A percentile compares a stretch with the other conserved stretches of the same genome.
phyloP scores from a whole-genome alignment of 2,329 filamentous ascomycete species.

The Hypoxylon sp. region DNA sequence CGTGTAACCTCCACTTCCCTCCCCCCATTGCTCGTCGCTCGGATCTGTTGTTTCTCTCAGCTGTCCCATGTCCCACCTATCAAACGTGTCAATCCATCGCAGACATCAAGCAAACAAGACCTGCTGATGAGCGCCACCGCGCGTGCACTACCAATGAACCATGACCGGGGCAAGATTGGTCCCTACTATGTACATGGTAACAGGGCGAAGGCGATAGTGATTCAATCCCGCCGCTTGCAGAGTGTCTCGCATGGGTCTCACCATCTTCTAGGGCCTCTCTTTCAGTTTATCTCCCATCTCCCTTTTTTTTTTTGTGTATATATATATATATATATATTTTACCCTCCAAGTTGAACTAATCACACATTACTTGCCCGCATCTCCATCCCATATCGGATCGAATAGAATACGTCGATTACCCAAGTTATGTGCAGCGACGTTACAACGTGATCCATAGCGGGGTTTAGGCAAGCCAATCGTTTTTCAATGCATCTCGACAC shows the following conservation, averaged over 20 bases:
- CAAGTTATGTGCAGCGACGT: constrained; percentile 8
- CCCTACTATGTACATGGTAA: not conserved
- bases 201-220: constrained; percentile 2
- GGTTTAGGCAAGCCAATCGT: constrained; percentile 30
- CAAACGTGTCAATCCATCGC: constrained; percentile 11
- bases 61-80: constrained; percentile 10
- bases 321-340: too few relatives aligned
- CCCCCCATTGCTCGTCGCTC: constrained; percentile 9
- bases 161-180: constrained; percentile 12
- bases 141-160: constrained; percentile 5
- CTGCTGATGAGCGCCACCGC: constrained; percentile 35
- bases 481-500: constrained; percentile 46
- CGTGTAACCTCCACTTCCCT: too few relatives aligned
- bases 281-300: not conserved
- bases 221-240: constrained; percentile 15
- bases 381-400: not conserved
- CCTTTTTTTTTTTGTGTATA: constrained; percentile 7
- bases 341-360: not conserved
- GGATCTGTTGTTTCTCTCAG: constrained; percentile 11
- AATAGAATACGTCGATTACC: too few relatives aligned
- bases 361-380: not conserved
- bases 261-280: constrained; percentile 19
- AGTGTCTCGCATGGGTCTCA: constrained; percentile 25
- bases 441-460: constrained; percentile 38
- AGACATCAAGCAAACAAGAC: constrained; percentile 18